Evolutionary conservation across 805 yeast genomes (phyloP).

Genomic region (Saccharomycopsis fermentans): DNA sequence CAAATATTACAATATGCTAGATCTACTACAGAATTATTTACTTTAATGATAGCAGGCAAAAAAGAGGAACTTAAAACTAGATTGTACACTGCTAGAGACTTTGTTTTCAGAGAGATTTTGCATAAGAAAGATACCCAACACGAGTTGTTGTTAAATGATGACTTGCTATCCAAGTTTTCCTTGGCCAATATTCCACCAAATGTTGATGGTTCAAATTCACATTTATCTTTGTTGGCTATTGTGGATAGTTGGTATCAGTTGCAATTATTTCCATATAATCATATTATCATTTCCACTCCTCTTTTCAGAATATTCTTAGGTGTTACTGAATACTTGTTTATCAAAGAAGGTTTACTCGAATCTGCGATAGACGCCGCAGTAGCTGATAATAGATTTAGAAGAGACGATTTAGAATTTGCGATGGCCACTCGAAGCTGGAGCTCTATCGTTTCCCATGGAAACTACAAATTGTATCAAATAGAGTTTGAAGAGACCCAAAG

Average conservation of each 20-base stretch:
- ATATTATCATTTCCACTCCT: constrained; percentile 94
- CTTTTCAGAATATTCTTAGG: constrained; percentile 86
- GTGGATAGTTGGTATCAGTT: constrained; percentile 89
- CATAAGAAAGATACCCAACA: constrained; percentile 33
- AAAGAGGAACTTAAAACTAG: constrained; percentile 48
- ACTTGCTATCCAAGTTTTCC: constrained; percentile 68
- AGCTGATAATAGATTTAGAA: constrained; percentile 56
- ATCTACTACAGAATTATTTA: constrained; percentile 72
- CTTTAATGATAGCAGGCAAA: constrained; percentile 68
- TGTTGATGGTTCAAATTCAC: constrained; percentile 65
- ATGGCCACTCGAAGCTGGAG: constrained; percentile 88
- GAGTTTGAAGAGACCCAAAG: constrained; percentile 71
- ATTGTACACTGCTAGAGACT: constrained; percentile 54
- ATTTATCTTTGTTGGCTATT: constrained; percentile 76
- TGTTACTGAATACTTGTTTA: constrained; percentile 83
- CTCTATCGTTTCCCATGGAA: constrained; percentile 63
- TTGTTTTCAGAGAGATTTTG: constrained; percentile 59
- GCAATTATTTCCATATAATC: constrained; percentile 88
- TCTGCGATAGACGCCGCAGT: constrained; percentile 67
- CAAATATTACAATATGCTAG: constrained; percentile 86
- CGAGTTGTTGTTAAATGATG: constrained; percentile 65
- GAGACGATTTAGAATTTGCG: constrained; percentile 87
- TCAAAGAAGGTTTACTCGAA: constrained; percentile 76
- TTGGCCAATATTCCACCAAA: constrained; percentile 59
- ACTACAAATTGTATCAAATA: constrained; percentile 57